Conservation (phyloP, 805 yeast genomes). For the Metschnikowia lochheadii region DNA sequence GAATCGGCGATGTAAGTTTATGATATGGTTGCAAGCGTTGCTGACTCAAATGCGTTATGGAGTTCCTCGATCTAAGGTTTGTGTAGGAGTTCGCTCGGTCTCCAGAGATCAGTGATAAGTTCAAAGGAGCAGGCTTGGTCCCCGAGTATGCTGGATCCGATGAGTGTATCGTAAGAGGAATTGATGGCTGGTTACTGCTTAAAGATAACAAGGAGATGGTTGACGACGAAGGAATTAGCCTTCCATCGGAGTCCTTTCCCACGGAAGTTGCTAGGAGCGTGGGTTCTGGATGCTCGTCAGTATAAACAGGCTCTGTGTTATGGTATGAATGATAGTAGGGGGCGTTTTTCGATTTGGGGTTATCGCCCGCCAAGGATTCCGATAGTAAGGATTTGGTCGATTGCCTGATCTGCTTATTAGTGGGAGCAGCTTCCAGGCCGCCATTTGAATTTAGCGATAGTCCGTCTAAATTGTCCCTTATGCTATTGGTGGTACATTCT, state of each 20-base stretch:
- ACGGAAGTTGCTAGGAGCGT: slow-evolving; percentile 40
- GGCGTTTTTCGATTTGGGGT: not conserved
- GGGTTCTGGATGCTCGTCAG: slow-evolving; percentile 43
- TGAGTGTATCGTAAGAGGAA: not conserved
- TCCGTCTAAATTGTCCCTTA: slow-evolving; percentile 18
- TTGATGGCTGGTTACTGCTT: slow-evolving; percentile 18
- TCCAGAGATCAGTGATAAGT: slow-evolving; percentile 4
- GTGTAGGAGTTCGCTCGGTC: slow-evolving; percentile 18
- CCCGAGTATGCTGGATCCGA: not conserved
- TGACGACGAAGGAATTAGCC: slow-evolving; percentile 40
- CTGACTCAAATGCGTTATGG: slow-evolving; percentile 24
- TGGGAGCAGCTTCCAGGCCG: slow-evolving; percentile 4
- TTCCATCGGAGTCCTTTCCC: slow-evolving; percentile 38
- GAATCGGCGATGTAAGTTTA: slow-evolving; percentile 28
- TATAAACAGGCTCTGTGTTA: slow-evolving; percentile 15
- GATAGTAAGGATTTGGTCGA: slow-evolving; percentile 23
- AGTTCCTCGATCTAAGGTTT: slow-evolving; percentile 16
- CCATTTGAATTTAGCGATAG: slow-evolving; percentile 11
- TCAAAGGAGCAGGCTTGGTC: slow-evolving; percentile 3
- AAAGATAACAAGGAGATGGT: slow-evolving; percentile 38
- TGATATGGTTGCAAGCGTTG: slow-evolving; percentile 38
- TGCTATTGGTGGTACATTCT: slow-evolving; percentile 13
- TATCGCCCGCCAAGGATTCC: slow-evolving; percentile 25
- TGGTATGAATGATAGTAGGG: slow-evolving; percentile 5
- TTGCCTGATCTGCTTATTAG: slow-evolving; percentile 7